Evolutionary conservation across 345 rosid genomes (phyloP).

Genomic region (Gossypium stocksii): DNA sequence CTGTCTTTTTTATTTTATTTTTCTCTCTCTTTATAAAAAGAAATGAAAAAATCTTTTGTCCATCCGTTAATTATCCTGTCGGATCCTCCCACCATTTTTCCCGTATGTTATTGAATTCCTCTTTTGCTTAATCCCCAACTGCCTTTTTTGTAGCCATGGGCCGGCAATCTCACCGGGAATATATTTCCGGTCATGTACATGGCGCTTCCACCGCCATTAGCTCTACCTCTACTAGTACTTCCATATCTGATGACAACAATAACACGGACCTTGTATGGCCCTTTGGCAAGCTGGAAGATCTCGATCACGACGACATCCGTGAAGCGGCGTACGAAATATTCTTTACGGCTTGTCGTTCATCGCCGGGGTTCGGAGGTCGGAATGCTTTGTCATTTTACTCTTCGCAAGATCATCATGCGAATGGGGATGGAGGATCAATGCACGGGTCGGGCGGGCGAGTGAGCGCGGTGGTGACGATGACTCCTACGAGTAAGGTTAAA

Average conservation of each 20-base stretch:
- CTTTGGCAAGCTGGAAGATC: conserved; percentile 49
- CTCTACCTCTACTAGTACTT: background rate
- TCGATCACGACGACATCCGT: conserved; percentile 64
- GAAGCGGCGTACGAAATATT: conserved; percentile 89
- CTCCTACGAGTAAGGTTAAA: conserved; percentile 70
- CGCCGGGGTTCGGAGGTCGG: conserved; percentile 81
- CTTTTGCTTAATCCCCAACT: background rate
- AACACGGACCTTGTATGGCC: conserved; percentile 67
- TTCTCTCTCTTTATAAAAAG: conserved; percentile 15
- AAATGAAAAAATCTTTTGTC: conserved; percentile 33
- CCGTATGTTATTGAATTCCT: conserved; percentile 11
- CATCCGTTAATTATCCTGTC: conserved; percentile 38
- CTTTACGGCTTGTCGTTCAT: conserved; percentile 81
- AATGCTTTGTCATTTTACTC: conserved; percentile 62
- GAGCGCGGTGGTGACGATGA: conserved; percentile 68
- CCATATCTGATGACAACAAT: conserved; percentile 7
- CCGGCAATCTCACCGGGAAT: conserved; percentile 45
- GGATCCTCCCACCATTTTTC: conserved; percentile 21
- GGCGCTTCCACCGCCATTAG: background rate
- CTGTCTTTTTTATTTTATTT: background rate
- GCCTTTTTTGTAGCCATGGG: conserved; percentile 29
- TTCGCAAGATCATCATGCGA: conserved; percentile 29
- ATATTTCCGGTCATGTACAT: conserved; percentile 39
- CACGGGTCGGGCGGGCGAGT: conserved; percentile 22
- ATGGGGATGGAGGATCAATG: conserved; percentile 25